Percentiles rank a stretch among this genome's conserved stretches.
Conservation (phyloP, 768 basidiomycete genomes). For the Lentinula lateritia region DNA sequence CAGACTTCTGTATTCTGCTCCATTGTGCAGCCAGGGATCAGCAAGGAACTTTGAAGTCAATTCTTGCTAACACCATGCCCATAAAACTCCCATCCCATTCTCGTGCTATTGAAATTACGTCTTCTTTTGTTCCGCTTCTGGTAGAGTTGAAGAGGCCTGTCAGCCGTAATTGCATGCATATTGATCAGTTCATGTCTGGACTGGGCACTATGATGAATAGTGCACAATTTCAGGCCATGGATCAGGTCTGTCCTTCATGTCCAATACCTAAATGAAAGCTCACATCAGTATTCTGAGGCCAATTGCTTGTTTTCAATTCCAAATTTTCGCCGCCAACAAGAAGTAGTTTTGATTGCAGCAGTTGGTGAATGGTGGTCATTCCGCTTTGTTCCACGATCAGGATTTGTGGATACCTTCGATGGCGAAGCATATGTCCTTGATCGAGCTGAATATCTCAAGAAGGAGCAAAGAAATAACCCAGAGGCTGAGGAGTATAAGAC, state of each 20-base stretch:
- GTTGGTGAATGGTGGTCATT: neutral
- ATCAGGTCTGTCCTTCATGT: neutral
- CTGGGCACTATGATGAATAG: neutral
- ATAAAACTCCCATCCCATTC: too few species aligned
- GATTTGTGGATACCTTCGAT: too few species aligned
- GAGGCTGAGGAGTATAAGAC: too few species aligned
- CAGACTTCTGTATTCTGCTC: neutral
- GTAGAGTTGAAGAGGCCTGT: neutral
- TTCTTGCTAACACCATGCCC: neutral
- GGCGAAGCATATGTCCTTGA: too few species aligned
- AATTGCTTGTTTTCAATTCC: neutral
- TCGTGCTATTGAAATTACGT: neutral
- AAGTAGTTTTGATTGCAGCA: neutral
- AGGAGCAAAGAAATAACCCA: too few species aligned
- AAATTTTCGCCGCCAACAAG: neutral
- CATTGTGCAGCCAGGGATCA: neutral
- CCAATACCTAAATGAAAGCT: neutral
- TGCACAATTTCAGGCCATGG: neutral
- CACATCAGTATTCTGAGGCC: neutral
- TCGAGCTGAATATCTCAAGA: too few species aligned
- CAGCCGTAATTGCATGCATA: neutral
- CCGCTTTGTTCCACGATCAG: neutral
- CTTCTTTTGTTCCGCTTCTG: neutral
- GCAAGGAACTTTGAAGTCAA: neutral
- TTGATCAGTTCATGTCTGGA: neutral